Base-by-base conservation (phyloP, 1,284 basidiomycete species). In the Termitomyces sp. region DNA sequence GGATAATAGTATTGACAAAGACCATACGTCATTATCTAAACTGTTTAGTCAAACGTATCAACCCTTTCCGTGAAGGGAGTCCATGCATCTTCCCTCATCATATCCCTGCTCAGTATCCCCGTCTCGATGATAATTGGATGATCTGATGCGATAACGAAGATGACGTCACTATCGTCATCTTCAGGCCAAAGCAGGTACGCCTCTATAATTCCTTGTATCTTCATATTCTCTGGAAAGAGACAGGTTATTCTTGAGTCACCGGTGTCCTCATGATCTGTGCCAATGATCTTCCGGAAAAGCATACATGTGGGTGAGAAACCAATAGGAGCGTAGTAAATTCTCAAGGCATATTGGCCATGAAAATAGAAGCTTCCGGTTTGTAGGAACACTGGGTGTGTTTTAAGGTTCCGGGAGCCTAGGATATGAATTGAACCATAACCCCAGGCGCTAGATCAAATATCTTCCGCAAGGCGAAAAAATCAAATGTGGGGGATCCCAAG, bases 41-140 rank as follows among this genome's bases (percentile, higher is more conserved):
- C 24, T 24, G 24, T 24, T 5, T 5, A 24, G 3, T 24, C 24
- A 5, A n/a, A 4, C 24, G 3, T 24, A 24, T 24, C 24, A 1
- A 24, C 3, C 1, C n/a, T 6, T 6, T 12, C 5, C 34, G 5
- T 2, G 3, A 36, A n/a, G 3, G 1, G 13, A 42, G 21, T 8
- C 48, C 48, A 50, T 21, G 48, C 48, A 15, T 50, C 48, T n/a
- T 30, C 24, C 28, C 24, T 36, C 48, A 50, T 50, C 38, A 50
- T 31, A 30, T 50, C 38, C n/a, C 36, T 9, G 10, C 48, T 41
- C 3, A 28, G 4, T 28, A 49, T 38, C 36, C 47, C 47, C 3
- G 47, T 49, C 26, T 38, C 26, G 5, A 39, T 39, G 21, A 49
- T 15, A 17, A 10, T n/a, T 26, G 47, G 47, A 49, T 28, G 24